Percentiles rank a stretch among this genome's conserved stretches.
phyloP scores from a whole-genome alignment of 331 rosid species.

The Acacia concinna region DNA sequence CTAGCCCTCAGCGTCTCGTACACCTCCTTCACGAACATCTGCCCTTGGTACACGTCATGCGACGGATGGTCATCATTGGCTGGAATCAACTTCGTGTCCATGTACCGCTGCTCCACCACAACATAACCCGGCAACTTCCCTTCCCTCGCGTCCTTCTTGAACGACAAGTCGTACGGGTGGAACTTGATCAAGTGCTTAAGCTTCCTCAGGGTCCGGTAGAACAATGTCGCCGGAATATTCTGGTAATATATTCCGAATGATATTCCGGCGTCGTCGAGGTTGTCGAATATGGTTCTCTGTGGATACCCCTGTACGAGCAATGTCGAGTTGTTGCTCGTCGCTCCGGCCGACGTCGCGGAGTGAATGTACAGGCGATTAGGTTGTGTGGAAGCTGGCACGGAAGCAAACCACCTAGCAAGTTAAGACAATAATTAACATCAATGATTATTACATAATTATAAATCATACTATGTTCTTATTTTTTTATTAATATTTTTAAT shows the following conservation, averaged over 20 bases:
- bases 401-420: constrained; percentile 83
- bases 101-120: constrained; percentile 87
- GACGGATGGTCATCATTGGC: constrained; percentile 94
- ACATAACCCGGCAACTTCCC: constrained; percentile 64
- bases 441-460: neutral
- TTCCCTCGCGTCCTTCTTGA: constrained; percentile 50
- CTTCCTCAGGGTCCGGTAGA: constrained; percentile 67
- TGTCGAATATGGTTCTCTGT: constrained; percentile 75
- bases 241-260: constrained; percentile 82
- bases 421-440: neutral
- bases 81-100: constrained; percentile 46
- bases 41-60: constrained; percentile 84
- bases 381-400: constrained; percentile 80
- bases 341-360: constrained; percentile 78
- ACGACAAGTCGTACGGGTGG: constrained; percentile 47
- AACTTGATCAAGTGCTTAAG: constrained; percentile 56
- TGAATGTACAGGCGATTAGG: constrained; percentile 83
- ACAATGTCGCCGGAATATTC: constrained; percentile 66
- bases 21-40: constrained; percentile 84
- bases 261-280: constrained; percentile 48
- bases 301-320: constrained; percentile 63
- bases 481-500: too few relatives aligned
- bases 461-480: neutral
- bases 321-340: constrained; percentile 66
- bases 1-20: constrained; percentile 81